Evolutionary conservation across 495 filamentous ascomycete genomes (phyloP).

Genomic region (Viridothelium virens): DNA sequence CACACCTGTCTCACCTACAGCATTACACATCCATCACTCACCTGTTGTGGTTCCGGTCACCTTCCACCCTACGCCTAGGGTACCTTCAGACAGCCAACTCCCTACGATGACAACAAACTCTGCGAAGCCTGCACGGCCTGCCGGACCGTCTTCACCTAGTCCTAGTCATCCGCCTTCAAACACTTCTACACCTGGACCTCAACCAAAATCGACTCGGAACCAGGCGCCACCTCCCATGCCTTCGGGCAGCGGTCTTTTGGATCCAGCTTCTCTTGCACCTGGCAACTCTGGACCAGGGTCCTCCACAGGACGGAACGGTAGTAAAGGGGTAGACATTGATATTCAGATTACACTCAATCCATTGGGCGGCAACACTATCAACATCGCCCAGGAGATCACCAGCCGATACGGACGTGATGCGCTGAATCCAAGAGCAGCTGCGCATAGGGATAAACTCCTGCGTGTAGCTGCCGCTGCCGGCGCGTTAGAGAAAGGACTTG

Average conservation of each 20-base stretch:
- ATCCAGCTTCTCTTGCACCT: conserved; percentile 1
- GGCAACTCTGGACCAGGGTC: conserved; percentile 4
- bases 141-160: conserved; percentile 10
- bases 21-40: neutral
- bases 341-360: conserved; percentile 73
- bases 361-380: conserved; percentile 79
- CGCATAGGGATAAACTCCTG: conserved; percentile 69
- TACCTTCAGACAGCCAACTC: neutral
- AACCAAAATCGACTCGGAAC: conserved; percentile 51
- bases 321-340: conserved; percentile 67
- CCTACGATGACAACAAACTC: neutral
- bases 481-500: conserved; percentile 55
- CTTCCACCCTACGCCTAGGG: conserved; percentile 9
- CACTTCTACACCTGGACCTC: conserved; percentile 45
- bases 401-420: conserved; percentile 92
- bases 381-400: conserved; percentile 88
- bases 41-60: conserved; percentile 2
- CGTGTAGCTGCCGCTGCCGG: conserved; percentile 79
- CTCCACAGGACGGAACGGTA: neutral
- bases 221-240: conserved; percentile 51
- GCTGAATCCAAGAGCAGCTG: conserved; percentile 80
- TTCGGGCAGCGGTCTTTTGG: conserved; percentile 58
- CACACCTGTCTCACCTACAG: conserved; percentile 27
- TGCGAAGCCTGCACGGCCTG: conserved; percentile 12
- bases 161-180: conserved; percentile 25